phyloP scores from a whole-genome alignment of 2,329 filamentous ascomycete species.

The Pseudogymnoascus sp. region DNA sequence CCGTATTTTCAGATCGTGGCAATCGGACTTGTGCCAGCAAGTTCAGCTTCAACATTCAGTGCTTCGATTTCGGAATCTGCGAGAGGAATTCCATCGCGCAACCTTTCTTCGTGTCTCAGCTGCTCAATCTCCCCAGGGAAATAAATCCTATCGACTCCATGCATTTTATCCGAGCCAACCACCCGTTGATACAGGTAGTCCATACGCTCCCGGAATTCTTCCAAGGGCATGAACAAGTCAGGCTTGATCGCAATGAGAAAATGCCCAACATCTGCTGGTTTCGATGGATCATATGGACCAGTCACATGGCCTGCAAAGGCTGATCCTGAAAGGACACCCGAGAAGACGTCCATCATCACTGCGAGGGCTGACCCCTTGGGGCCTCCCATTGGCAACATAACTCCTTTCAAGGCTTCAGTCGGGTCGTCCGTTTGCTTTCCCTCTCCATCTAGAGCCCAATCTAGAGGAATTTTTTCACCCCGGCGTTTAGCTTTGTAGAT shows the following conservation, averaged over 20 bases:
- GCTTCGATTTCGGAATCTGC: slow-evolving; percentile 49
- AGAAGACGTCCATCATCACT: slow-evolving; percentile 61
- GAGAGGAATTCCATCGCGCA: slow-evolving; percentile 51
- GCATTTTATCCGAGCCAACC: slow-evolving; percentile 46
- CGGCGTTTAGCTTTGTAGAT: slow-evolving; percentile 22
- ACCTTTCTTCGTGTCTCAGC: slow-evolving; percentile 43
- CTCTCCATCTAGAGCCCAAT: slow-evolving; percentile 21
- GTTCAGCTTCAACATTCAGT: slow-evolving; percentile 46
- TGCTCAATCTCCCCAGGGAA: slow-evolving; percentile 59
- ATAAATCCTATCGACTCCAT: slow-evolving; percentile 51
- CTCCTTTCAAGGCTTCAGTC: slow-evolving; percentile 18
- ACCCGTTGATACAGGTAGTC: slow-evolving; percentile 48
- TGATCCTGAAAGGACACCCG: slow-evolving; percentile 48
- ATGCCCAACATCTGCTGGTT: slow-evolving; percentile 64
- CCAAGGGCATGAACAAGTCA: slow-evolving; percentile 63
- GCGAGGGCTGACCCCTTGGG: slow-evolving; percentile 51
- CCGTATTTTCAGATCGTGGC: background rate
- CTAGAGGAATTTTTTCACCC: slow-evolving; percentile 22
- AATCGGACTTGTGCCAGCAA: slow-evolving; percentile 30
- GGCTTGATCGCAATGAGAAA: slow-evolving; percentile 67
- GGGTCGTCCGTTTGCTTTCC: slow-evolving; percentile 21
- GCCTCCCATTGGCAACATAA: slow-evolving; percentile 44
- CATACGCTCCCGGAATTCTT: slow-evolving; percentile 61
- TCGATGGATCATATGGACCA: slow-evolving; percentile 46
- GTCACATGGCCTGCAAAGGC: slow-evolving; percentile 51